Base-by-base conservation (phyloP, 2,329 filamentous ascomycete genomes). In the Aspergillus hiratsukae region DNA sequence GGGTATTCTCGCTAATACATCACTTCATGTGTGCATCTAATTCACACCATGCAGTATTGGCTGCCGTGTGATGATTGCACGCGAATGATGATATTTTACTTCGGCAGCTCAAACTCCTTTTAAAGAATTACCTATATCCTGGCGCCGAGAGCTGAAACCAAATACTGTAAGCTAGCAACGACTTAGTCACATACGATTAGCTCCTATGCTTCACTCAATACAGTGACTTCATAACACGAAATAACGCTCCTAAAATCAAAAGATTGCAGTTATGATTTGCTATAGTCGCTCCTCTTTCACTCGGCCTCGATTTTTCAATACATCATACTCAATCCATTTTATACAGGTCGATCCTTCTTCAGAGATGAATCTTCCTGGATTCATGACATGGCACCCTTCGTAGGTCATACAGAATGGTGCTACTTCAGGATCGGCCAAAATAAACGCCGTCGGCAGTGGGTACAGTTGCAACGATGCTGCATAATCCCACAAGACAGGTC, bases 351-450 rank as follows among this genome's bases (percentile, higher is more conserved):
- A 83, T 53, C 86, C 81, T 0, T 87, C 87, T 0, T 83, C 78
- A 0, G 90, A 86, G 25, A 95, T 81, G 51, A 99, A 74, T 50
- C 83, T 81, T 5, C 91, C 91, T 0, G 94, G 92, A 71, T 99
- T 99, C 83, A 99, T 87, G 35, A 97, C 92, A 76, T 94, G 90
- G 69, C 94, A 97, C 0, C 92, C 93, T 73, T 96, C 93, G 69
- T 97, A 97, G 14, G 90, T 96, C 61, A 97, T 79, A 53, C 88
- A 88, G 68, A 96, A 99, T 0, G 91, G 82, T 14, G 89, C 87
- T 9, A 88, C 87, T 45, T 92, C 90, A 0, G 88, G 80, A 74
- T 99, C 94, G 1, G 91, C 87, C 3, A 99, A 76, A 17, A 95
- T 84, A 67, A 97, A 78, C 0, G 89, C 86, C 21, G 90, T 93